Conservation (phyloP, 208 protist species). For the Wallacemonas sp. region DNA sequence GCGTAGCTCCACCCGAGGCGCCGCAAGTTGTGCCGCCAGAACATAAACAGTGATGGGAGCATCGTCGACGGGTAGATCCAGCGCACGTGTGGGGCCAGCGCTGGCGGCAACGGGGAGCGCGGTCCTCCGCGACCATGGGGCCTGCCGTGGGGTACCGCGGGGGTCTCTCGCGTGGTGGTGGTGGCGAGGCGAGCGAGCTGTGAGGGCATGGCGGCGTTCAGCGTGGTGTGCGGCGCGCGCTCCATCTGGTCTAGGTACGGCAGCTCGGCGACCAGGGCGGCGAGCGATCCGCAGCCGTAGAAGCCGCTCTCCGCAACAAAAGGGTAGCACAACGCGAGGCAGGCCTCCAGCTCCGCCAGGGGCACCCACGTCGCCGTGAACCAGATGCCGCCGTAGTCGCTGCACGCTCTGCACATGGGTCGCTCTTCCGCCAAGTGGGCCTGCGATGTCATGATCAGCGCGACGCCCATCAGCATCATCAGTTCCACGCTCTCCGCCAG, state of each 20-base stretch:
- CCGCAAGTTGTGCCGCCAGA: not conserved
- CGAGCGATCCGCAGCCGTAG: not conserved
- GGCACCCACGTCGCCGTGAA: conserved; percentile 7
- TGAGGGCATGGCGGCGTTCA: too few species aligned
- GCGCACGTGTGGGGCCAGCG: not conserved
- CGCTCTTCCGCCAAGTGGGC: not conserved
- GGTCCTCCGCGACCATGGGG: too few species aligned
- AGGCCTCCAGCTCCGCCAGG: not conserved
- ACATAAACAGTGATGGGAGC: not conserved
- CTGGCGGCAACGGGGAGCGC: too few species aligned
- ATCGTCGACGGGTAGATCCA: not conserved
- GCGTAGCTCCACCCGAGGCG: not conserved
- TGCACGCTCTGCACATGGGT: not conserved
- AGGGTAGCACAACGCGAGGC: not conserved
- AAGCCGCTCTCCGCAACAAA: not conserved
- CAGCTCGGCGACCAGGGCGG: not conserved
- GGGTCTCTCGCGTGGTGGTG: too few species aligned
- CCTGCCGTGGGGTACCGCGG: too few species aligned
- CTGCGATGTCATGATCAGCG: not conserved
- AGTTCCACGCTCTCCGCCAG: not conserved
- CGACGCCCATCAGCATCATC: not conserved
- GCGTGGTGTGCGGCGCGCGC: too few species aligned
- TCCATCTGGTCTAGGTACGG: not conserved
- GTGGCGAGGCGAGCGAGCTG: too few species aligned
- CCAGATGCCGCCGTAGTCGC: not conserved